Percentiles rank a stretch among this genome's conserved stretches.
Evolutionary conservation across 2,329 filamentous ascomycete species (phyloP).

Genomic region (Talaromyces verruculosus): DNA sequence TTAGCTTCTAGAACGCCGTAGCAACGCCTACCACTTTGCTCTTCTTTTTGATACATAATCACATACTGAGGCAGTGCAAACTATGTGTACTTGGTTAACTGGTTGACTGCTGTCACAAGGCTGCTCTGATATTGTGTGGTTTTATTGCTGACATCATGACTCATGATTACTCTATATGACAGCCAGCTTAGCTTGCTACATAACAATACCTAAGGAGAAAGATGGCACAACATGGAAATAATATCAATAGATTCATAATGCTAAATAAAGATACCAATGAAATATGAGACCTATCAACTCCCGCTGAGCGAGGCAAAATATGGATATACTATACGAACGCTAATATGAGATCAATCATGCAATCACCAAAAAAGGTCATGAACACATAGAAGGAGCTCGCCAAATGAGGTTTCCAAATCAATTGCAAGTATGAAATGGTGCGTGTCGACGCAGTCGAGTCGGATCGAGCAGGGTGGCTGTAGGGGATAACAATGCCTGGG

Average conservation of each 20-base stretch:
- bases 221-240: not conserved
- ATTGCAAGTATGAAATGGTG: not conserved
- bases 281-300: constrained; percentile 18
- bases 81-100: not conserved
- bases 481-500: not conserved
- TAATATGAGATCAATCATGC: constrained; percentile 17
- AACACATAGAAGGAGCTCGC: constrained; percentile 9
- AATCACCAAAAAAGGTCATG: constrained; percentile 17
- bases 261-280: not conserved
- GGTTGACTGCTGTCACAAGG: not conserved
- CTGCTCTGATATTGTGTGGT: not conserved
- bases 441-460: not conserved
- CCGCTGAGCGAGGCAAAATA: constrained; percentile 17
- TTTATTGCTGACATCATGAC: constrained; percentile 1
- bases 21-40: not conserved
- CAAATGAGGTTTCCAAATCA: not conserved
- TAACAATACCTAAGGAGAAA: not conserved
- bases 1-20: not conserved
- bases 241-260: constrained; percentile 1
- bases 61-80: not conserved
- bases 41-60: not conserved
- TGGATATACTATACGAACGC: constrained; percentile 16
- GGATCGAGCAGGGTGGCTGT: not conserved
- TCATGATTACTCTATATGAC: constrained; percentile 15
- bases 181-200: not conserved